Base-by-base conservation (phyloP, 2,329 filamentous ascomycete genomes). In the Pseudogymnoascus sp. region DNA sequence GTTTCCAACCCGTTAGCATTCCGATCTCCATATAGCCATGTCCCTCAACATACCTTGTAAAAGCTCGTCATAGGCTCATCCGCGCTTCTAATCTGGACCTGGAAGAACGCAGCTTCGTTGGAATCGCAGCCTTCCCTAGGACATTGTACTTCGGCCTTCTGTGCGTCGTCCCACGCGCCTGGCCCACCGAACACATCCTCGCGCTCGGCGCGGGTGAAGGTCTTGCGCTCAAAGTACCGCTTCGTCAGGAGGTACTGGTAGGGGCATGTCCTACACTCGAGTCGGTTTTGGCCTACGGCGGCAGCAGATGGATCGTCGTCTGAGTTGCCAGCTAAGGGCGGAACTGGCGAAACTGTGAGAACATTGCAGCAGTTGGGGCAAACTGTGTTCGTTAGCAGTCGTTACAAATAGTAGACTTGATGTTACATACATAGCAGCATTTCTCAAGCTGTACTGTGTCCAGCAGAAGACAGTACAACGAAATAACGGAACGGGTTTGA, bases 11-110 rank as follows among this genome's bases (percentile, higher is more conserved):
- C 61, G 64, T 52, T 33, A 64, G 38, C 52, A 64, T 60, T 30
- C 58, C 39, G 55, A 8, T 4, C 6, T 41, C n/a, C n/a, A 7
- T 58, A 9, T 58, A 14, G 19, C 49, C 28, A n/a, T 36, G 23
- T 67, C 73, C 49, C 16, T 38, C 35, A 41, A 68, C 77, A 62
- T 71, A 91, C 89, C 84, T 92, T 94, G 78, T 88, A 95, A 77
- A 97, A 97, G 64, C 87, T 93, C 68, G 94, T 99, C 90, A 96
- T 97, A 64, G 94, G 94, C 81, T 99, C 94, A 78, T 99, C 94
- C 60, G 94, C 94, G 80, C 91, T 96, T 69, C 94, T 87, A 77
- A 97, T 97, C 82, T 99, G 94, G 69, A 97, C 86, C 80, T 96
- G 91, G 80, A 92, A 96, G 79, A 93, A 97, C 66, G 92, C 95